Percentiles rank a stretch among this genome's conserved stretches.
Conservation (phyloP, 352 stramenopile genomes). For the Peronosclerospora sorghi region DNA sequence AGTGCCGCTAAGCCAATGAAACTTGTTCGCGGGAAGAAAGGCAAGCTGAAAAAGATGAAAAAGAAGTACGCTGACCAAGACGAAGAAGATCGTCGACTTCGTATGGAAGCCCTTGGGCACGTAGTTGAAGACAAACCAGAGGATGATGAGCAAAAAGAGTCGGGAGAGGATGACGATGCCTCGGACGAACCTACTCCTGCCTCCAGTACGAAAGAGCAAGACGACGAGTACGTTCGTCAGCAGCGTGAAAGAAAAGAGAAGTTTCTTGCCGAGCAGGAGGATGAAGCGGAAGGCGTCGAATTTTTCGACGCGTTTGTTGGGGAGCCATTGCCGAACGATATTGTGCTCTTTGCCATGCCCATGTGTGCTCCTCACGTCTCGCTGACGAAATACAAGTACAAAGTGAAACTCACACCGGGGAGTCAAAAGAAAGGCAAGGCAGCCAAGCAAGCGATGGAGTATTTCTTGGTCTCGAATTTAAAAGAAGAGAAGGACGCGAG, state of each 20-base stretch:
- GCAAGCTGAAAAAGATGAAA: conserved; percentile 92
- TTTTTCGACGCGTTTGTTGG: conserved; percentile 85
- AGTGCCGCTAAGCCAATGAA: conserved; percentile 14
- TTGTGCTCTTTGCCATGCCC: conserved; percentile 84
- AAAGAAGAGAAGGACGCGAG: conserved; percentile 52
- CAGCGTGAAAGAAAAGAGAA: conserved; percentile 79
- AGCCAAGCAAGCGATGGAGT: conserved; percentile 77
- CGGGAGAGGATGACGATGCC: conserved; percentile 11
- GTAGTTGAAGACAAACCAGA: conserved; percentile 25
- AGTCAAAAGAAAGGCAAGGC: conserved; percentile 87
- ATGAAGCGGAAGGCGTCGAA: conserved; percentile 58
- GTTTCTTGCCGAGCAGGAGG: conserved; percentile 73
- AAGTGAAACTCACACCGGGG: conserved; percentile 86
- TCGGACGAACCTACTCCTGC: conserved; percentile 3
- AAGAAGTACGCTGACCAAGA: conserved; percentile 97
- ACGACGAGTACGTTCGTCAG: conserved; percentile 57
- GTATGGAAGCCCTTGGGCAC: conserved; percentile 87
- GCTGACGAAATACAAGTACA: conserved; percentile 86
- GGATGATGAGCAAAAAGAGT: conserved; percentile 14
- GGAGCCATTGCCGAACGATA: conserved; percentile 61
- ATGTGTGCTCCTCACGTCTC: conserved; percentile 86
- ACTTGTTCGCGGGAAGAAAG: conserved; percentile 85
- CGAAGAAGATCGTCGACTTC: conserved; percentile 89
- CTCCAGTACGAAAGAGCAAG: conserved; percentile 6
- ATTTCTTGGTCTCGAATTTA: conserved; percentile 64